Conservation (phyloP, 2,329 filamentous ascomycete genomes). For the Coniella lustricola region DNA sequence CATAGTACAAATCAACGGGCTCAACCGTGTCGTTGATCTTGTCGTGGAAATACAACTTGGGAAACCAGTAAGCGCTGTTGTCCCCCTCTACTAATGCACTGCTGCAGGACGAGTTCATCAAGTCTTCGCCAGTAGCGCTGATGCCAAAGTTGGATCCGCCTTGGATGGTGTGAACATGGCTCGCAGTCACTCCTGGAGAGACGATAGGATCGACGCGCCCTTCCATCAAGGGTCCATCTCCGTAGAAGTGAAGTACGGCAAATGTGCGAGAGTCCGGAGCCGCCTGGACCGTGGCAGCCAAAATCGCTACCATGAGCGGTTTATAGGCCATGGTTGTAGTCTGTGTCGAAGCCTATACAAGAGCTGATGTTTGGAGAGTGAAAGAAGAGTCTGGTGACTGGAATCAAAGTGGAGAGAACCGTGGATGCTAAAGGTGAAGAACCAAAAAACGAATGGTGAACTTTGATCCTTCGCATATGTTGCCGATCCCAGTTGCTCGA, state of each 20-base stretch:
- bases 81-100: conserved; percentile 63
- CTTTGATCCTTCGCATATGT: neutral
- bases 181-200: conserved; percentile 47
- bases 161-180: conserved; percentile 64
- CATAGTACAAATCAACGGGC: conserved; percentile 62
- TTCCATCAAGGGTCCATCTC: conserved; percentile 52
- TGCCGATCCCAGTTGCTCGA: neutral
- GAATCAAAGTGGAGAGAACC: neutral
- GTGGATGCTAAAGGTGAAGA: conserved; percentile 28
- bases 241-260: conserved; percentile 65
- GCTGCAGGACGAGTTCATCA: conserved; percentile 58
- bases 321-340: conserved; percentile 5
- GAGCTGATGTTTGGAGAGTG: neutral
- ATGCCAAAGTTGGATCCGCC: conserved; percentile 63
- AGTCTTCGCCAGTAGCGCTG: conserved; percentile 52
- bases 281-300: conserved; percentile 31
- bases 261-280: conserved; percentile 46
- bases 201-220: conserved; percentile 64
- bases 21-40: conserved; percentile 56
- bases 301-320: conserved; percentile 26
- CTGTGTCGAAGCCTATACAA: neutral
- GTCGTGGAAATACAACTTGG: conserved; percentile 61
- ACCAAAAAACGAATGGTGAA: conserved; percentile 16
- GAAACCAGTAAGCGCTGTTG: conserved; percentile 72
- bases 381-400: neutral